Base-by-base conservation (phyloP, 1,284 basidiomycete species). In the Xerocomus cyaneibrunnescens region DNA sequence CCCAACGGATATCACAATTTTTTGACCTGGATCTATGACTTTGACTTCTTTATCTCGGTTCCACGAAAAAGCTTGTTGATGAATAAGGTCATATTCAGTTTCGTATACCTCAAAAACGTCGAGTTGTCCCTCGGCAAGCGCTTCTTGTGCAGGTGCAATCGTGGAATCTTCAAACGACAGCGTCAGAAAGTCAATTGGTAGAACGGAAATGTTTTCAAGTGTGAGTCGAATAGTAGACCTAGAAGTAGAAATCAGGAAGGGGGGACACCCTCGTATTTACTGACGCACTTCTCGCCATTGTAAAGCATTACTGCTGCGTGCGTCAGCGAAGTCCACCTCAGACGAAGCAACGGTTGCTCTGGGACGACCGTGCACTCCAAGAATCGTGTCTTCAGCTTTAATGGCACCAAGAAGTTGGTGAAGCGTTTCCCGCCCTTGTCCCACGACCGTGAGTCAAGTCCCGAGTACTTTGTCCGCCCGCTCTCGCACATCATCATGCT, bases 261-360 rank as follows among this genome's bases (percentile, higher is more conserved):
- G 9, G 17, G n/a, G 9, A 32, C 28, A 42, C n/a, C 30, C 27
- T 51, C 30, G 28, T 16, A 31, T 48, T 43, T 47, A 13, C 38
- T 4, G 14, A 73, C 84, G 55, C 57, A 93, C 89, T 73, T 84
- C 75, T 99, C 96, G 38, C 96, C 96, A 48, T 96, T 84, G 64
- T 94, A 96, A 47, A 99, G 74, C 88, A 96, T 95, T 25, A 98
- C 75, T 1, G 93, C 92, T 3, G 92, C 92, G 62, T 96, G 91
- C 1, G 87, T 92, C 16, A 97, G 74, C 7, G 90, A 92, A n/a
- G 87, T 89, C 66, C 91, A 79, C 55, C 91, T 80, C 62, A 97
- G 88, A 50, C 90, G 82, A 48, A 98, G 72, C 28, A 93, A 69
- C 5, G 96, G 96, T 63, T 94, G 92, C 57, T 92, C 85, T 3